These are phyloP conservation scores for Vickermania ingenoplastis DNA, from an alignment of 208 protist genomes.

Conservation along the genomic window DNA sequence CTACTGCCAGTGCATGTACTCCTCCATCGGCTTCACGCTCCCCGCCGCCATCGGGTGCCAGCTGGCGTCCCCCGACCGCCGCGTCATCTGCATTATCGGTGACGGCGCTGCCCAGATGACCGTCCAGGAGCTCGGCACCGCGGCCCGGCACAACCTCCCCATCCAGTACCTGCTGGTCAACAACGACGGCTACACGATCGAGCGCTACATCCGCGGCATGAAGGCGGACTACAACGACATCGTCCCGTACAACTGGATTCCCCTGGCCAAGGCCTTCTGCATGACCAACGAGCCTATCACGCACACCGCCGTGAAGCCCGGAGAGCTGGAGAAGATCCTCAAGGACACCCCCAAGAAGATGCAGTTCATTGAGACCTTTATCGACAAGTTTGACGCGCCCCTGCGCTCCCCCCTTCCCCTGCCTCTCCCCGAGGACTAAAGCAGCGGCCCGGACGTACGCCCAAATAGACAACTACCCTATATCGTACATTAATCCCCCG, in stretches of 20 bases:
- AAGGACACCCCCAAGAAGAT: constrained; percentile 3
- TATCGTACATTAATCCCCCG: too few relatives aligned
- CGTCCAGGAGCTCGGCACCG: constrained; percentile 30
- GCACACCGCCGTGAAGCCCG: constrained; percentile 13
- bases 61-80: constrained; percentile 17
- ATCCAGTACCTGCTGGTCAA: constrained; percentile 33
- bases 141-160: constrained; percentile 19
- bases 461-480: too few relatives aligned
- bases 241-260: constrained; percentile 27
- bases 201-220: too few relatives aligned
- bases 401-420: too few relatives aligned
- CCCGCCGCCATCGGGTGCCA: constrained; percentile 32
- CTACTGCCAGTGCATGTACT: constrained; percentile 24
- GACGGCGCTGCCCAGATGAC: constrained; percentile 33
- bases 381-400: too few relatives aligned
- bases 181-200: constrained; percentile 44
- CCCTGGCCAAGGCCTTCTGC: constrained; percentile 15
- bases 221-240: constrained; percentile 39
- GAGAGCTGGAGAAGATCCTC: constrained; percentile 4
- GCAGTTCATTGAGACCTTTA: too few relatives aligned
- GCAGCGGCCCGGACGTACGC: too few relatives aligned
- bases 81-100: constrained; percentile 25
- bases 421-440: too few relatives aligned
- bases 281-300: neutral
- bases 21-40: constrained; percentile 35